These are phyloP conservation scores for Saturnispora diversa DNA, from an alignment of 805 yeast species.

Conservation along the genomic window DNA sequence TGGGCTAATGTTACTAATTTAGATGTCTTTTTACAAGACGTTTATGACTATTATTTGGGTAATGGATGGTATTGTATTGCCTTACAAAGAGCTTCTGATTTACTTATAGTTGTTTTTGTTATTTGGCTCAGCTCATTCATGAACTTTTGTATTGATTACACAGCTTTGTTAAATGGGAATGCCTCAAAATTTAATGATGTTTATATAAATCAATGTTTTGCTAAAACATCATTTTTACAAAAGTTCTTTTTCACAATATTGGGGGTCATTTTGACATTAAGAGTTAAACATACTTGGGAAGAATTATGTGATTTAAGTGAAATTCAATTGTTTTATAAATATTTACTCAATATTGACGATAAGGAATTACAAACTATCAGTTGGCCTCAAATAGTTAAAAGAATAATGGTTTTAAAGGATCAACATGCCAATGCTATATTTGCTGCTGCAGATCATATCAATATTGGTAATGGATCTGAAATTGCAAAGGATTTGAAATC, in stretches of 20 bases:
- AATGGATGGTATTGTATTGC: constrained; percentile 80
- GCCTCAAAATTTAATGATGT: constrained; percentile 37
- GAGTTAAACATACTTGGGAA: constrained; percentile 46
- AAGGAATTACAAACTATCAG: constrained; percentile 86
- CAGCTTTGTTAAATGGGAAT: constrained; percentile 22
- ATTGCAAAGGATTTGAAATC: constrained; percentile 51
- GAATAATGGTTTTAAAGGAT: constrained; percentile 65
- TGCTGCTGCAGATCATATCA: constrained; percentile 28
- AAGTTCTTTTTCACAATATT: constrained; percentile 61
- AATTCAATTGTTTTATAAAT: constrained; percentile 65
- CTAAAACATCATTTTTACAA: constrained; percentile 38
- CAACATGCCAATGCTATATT: constrained; percentile 78
- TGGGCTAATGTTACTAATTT: constrained; percentile 96
- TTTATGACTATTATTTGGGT: constrained; percentile 77
- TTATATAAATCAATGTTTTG: constrained; percentile 39
- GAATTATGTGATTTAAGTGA: constrained; percentile 66
- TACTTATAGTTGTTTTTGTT: constrained; percentile 70
- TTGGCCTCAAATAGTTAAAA: constrained; percentile 80
- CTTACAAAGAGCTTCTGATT: constrained; percentile 54
- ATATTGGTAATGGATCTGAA: constrained; percentile 8
- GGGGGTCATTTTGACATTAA: constrained; percentile 41
- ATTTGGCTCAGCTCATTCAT: constrained; percentile 72
- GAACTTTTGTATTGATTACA: constrained; percentile 70
- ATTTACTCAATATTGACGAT: constrained; percentile 63
- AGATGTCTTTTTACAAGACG: constrained; percentile 76